These are phyloP conservation scores for Yamadazyma sp. DNA, from an alignment of 805 yeast genomes.

Conservation along the genomic window DNA sequence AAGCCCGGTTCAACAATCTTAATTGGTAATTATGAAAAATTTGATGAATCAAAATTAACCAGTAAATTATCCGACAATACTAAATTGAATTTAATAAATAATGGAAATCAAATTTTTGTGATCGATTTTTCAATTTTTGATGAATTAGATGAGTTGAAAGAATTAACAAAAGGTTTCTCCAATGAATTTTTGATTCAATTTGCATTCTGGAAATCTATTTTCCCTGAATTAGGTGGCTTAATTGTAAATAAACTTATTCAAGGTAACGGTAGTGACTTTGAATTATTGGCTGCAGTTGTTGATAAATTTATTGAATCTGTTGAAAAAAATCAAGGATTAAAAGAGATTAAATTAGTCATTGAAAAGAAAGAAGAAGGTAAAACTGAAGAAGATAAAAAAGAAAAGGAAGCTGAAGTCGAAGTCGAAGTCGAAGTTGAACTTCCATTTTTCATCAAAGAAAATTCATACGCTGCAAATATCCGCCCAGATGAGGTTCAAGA, in stretches of 20 bases:
- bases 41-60: slow-evolving; percentile 44
- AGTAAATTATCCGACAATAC: slow-evolving; percentile 55
- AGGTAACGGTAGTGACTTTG: slow-evolving; percentile 80
- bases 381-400: slow-evolving; percentile 7
- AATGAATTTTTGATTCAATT: slow-evolving; percentile 71
- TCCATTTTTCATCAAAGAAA: slow-evolving; percentile 57
- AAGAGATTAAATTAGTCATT: slow-evolving; percentile 30
- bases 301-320: slow-evolving; percentile 62
- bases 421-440: slow-evolving; percentile 23
- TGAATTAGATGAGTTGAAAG: slow-evolving; percentile 48
- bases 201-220: slow-evolving; percentile 73
- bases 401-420: slow-evolving; percentile 17
- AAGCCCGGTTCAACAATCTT: slow-evolving; percentile 56
- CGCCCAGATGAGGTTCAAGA: slow-evolving; percentile 33
- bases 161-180: slow-evolving; percentile 72
- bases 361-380: slow-evolving; percentile 33
- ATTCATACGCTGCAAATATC: slow-evolving; percentile 64
- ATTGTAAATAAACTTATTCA: slow-evolving; percentile 75
- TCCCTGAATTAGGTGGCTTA: slow-evolving; percentile 59
- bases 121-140: slow-evolving; percentile 64
- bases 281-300: slow-evolving; percentile 69
- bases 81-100: slow-evolving; percentile 51
- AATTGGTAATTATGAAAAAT: slow-evolving; percentile 36
- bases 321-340: slow-evolving; percentile 42
- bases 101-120: slow-evolving; percentile 50